A percentile compares a stretch with the other conserved stretches of the same genome.
Evolutionary conservation across 768 basidiomycete genomes (phyloP).

Genomic region (Mycena belliarum): DNA sequence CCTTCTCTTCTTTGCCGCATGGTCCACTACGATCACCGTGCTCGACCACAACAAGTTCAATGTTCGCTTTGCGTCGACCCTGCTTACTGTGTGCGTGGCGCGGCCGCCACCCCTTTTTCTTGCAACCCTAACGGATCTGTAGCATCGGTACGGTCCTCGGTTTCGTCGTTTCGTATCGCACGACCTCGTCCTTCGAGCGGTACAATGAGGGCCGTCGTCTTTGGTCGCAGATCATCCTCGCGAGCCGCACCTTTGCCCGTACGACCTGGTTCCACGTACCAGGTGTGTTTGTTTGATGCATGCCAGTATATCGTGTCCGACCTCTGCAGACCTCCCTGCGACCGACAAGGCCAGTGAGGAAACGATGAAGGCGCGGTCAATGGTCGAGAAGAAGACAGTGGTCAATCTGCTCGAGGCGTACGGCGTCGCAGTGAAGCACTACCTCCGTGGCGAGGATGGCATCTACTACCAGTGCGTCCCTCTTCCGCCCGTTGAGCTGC

Average conservation of each 20-base stretch:
- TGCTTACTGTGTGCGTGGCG: constrained; percentile 72
- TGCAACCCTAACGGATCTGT: constrained; percentile 1
- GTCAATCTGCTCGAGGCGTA: constrained; percentile 71
- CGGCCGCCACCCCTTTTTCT: not conserved
- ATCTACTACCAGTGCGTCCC: constrained; percentile 38
- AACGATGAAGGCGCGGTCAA: constrained; percentile 42
- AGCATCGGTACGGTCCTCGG: constrained; percentile 67
- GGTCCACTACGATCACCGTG: constrained; percentile 59
- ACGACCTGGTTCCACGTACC: constrained; percentile 71
- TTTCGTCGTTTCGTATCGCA: constrained; percentile 73
- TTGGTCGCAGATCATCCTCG: constrained; percentile 70
- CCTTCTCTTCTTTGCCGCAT: constrained; percentile 61
- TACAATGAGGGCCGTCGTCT: constrained; percentile 72
- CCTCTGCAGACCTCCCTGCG: constrained; percentile 23
- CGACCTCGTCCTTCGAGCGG: constrained; percentile 73
- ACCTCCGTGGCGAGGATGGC: constrained; percentile 54
- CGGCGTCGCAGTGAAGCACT: constrained; percentile 68
- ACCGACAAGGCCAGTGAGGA: constrained; percentile 23
- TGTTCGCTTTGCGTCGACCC: constrained; percentile 48
- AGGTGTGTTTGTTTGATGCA: constrained; percentile 34
- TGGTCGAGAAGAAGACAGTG: constrained; percentile 69
- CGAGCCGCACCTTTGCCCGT: constrained; percentile 57
- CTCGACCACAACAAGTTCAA: constrained; percentile 49
- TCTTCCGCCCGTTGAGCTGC: not conserved
- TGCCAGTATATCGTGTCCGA: constrained; percentile 16